These are phyloP conservation scores for Diddensiella caesifluorescens DNA, from an alignment of 805 yeast species.

Conservation along the genomic window DNA sequence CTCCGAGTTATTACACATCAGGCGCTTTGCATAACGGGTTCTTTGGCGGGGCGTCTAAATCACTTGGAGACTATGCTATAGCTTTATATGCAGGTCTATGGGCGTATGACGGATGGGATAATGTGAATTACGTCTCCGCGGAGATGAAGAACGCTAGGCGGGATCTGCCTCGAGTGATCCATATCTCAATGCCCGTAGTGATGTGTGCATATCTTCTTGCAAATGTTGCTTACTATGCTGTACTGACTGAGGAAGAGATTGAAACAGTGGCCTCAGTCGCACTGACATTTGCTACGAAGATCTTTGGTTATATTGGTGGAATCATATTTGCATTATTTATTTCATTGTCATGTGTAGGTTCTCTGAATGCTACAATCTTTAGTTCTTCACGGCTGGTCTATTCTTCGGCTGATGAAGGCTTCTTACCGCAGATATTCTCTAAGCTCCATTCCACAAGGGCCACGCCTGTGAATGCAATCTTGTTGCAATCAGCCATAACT, in stretches of 20 bases:
- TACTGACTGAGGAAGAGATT: constrained; percentile 60
- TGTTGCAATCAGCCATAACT: constrained; percentile 31
- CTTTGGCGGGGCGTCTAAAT: constrained; percentile 27
- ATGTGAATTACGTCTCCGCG: constrained; percentile 38
- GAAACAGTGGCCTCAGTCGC: constrained; percentile 34
- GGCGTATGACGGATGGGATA: constrained; percentile 45
- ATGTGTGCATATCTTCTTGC: constrained; percentile 33
- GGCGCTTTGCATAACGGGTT: constrained; percentile 24
- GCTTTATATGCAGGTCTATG: constrained; percentile 40
- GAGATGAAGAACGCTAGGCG: constrained; percentile 35
- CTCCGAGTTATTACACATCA: constrained; percentile 18
- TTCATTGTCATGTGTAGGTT: constrained; percentile 38
- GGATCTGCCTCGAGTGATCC: constrained; percentile 37
- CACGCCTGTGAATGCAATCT: constrained; percentile 34
- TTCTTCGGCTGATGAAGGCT: constrained; percentile 33
- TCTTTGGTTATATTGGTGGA: constrained; percentile 29
- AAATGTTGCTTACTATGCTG: constrained; percentile 49
- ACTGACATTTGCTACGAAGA: constrained; percentile 29
- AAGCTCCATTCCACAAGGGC: constrained; percentile 20
- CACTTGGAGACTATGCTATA: constrained; percentile 30
- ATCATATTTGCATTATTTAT: constrained; percentile 32
- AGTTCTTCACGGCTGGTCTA: constrained; percentile 35
- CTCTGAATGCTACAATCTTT: constrained; percentile 37
- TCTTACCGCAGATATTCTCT: constrained; percentile 31
- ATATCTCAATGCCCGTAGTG: constrained; percentile 37